Conservation (phyloP, 345 rosid species). For the Aquilaria malaccensis region DNA sequence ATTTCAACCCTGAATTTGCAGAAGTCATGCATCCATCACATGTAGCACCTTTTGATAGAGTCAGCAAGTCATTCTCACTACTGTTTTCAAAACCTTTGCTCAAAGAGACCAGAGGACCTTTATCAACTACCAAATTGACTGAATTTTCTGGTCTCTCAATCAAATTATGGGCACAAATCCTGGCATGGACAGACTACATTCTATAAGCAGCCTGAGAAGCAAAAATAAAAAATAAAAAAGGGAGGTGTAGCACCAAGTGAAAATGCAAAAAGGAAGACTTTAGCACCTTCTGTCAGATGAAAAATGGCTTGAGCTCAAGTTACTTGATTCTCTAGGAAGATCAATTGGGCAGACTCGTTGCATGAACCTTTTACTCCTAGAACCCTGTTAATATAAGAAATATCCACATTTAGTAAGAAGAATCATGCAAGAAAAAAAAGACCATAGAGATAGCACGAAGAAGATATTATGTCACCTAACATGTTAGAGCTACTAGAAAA, state of each 20-base stretch:
- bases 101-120: conserved; percentile 20
- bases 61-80: conserved; percentile 14
- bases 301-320: conserved; percentile 15
- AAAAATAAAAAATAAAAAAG: conserved; percentile 28
- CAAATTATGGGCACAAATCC: conserved; percentile 30
- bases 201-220: conserved; percentile 57
- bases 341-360: conserved; percentile 21
- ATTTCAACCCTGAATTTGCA: not conserved
- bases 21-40: conserved; percentile 1
- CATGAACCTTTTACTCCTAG: conserved; percentile 26
- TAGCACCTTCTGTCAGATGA: conserved; percentile 25
- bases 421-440: not conserved
- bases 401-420: conserved; percentile 9
- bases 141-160: conserved; percentile 24
- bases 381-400: conserved; percentile 29
- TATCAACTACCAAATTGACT: conserved; percentile 22
- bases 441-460: not conserved
- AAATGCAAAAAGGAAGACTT: conserved; percentile 33
- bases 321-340: conserved; percentile 22
- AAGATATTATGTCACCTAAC: no score
- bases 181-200: conserved; percentile 23
- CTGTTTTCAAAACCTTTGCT: conserved; percentile 21
- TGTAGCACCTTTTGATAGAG: conserved; percentile 1
- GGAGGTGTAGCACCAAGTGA: conserved; percentile 46
- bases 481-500: not conserved